Evolutionary conservation across 139 green algal genomes (phyloP).

Genomic region (Chlorella sorokiniana): DNA sequence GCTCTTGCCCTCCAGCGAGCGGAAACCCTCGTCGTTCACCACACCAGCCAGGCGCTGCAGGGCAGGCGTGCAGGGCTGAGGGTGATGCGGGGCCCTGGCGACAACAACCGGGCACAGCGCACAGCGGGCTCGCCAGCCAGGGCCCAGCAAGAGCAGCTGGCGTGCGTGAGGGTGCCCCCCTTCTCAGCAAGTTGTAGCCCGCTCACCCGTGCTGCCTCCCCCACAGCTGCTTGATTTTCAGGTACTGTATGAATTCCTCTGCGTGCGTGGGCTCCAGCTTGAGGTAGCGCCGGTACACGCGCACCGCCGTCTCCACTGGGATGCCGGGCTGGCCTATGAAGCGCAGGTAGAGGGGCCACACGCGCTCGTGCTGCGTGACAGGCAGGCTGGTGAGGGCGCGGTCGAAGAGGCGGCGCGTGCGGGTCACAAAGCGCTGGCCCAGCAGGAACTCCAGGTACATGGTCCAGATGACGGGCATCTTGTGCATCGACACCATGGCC

Average conservation of each 20-base stretch:
- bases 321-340: constrained; percentile 59
- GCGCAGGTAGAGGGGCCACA: constrained; percentile 94
- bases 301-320: constrained; percentile 89
- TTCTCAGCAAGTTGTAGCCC: neutral
- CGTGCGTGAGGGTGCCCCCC: neutral
- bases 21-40: constrained; percentile 92
- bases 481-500: constrained; percentile 97
- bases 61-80: too few species aligned
- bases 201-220: constrained; percentile 74
- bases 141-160: too few species aligned
- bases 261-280: constrained; percentile 93
- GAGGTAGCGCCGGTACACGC: constrained; percentile 96
- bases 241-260: constrained; percentile 97
- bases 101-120: too few species aligned
- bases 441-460: constrained; percentile 90
- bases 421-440: constrained; percentile 76
- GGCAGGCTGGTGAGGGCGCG: constrained; percentile 88
- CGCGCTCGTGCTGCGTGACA: constrained; percentile 96
- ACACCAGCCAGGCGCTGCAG: constrained; percentile 69
- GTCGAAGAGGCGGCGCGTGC: constrained; percentile 87
- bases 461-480: constrained; percentile 95
- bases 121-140: too few species aligned
- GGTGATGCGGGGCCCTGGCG: too few species aligned
- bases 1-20: constrained; percentile 89
- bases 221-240: constrained; percentile 78